Percentiles rank a stretch among this genome's conserved stretches.
phyloP scores from a whole-genome alignment of 2,329 filamentous ascomycete genomes.

The Phialophora macrospora region DNA sequence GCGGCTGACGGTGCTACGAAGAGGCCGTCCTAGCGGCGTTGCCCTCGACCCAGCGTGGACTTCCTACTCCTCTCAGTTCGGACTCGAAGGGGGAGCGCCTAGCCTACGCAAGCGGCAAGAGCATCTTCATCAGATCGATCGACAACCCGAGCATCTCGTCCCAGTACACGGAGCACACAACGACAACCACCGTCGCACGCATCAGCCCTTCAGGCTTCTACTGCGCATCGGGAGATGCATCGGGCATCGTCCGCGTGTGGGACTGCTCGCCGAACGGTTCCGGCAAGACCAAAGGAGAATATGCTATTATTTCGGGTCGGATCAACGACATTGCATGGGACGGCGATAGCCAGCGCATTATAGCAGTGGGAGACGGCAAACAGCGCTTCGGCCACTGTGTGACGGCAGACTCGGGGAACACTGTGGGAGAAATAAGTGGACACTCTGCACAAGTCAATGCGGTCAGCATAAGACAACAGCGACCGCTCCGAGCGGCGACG shows the following conservation, averaged over 20 bases:
- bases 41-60: constrained; percentile 80
- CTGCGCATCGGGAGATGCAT: constrained; percentile 85
- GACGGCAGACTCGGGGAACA: constrained; percentile 93
- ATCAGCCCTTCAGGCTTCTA: constrained; percentile 96
- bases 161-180: constrained; percentile 91
- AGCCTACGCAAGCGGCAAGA: constrained; percentile 94
- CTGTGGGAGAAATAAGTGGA: constrained; percentile 89
- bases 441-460: constrained; percentile 90
- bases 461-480: constrained; percentile 84
- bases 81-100: constrained; percentile 90
- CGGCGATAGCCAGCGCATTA: constrained; percentile 92
- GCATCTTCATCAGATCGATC: constrained; percentile 92
- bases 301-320: constrained; percentile 88
- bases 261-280: constrained; percentile 78
- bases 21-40: constrained; percentile 81
- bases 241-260: constrained; percentile 88
- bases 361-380: constrained; percentile 92
- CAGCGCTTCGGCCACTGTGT: constrained; percentile 94
- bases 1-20: constrained; percentile 40
- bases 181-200: constrained; percentile 85
- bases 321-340: constrained; percentile 99
- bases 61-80: constrained; percentile 84
- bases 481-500: constrained; percentile 88
- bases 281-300: constrained; percentile 84
- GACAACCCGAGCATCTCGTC: constrained; percentile 82